A percentile compares a stretch with the other conserved stretches of the same genome.
phyloP scores from a whole-genome alignment of 495 filamentous ascomycete species.

The Aspergillus affinis region DNA sequence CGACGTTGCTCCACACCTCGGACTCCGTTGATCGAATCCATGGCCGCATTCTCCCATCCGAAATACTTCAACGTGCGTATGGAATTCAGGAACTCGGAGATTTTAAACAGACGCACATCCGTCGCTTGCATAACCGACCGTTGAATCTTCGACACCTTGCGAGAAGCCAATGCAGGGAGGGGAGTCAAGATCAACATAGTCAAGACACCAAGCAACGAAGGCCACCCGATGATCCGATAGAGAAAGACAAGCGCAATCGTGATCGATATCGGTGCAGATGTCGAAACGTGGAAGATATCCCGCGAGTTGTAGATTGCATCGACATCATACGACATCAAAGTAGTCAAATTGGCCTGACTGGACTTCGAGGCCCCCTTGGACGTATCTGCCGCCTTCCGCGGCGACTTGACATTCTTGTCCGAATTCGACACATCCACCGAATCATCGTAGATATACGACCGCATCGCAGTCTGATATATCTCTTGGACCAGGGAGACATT shows the following conservation, averaged over 20 bases:
- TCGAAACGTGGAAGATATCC: slow-evolving; percentile 38
- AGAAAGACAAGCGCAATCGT: slow-evolving; percentile 38
- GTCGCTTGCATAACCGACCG: slow-evolving; percentile 45
- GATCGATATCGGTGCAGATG: slow-evolving; percentile 37
- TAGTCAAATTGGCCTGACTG: slow-evolving; percentile 48
- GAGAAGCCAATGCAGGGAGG: slow-evolving; percentile 39
- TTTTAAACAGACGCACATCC: slow-evolving; percentile 50
- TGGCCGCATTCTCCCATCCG: slow-evolving; percentile 49
- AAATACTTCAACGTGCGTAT: slow-evolving; percentile 54
- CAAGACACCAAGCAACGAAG: slow-evolving; percentile 42
- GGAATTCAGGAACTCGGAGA: slow-evolving; percentile 48
- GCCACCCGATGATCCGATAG: slow-evolving; percentile 47
- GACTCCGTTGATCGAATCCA: slow-evolving; percentile 38
- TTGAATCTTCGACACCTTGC: slow-evolving; percentile 34
- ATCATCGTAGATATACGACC: slow-evolving; percentile 32
- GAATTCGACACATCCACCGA: slow-evolving; percentile 11
- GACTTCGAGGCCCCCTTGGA: slow-evolving; percentile 30
- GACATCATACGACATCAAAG: slow-evolving; percentile 52
- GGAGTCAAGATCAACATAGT: slow-evolving; percentile 38
- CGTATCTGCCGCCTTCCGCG: slow-evolving; percentile 7
- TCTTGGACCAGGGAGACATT: slow-evolving; percentile 50
- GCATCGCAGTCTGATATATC: slow-evolving; percentile 50
- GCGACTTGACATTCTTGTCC: slow-evolving; percentile 20
- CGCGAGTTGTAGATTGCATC: slow-evolving; percentile 43
- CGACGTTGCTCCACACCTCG: slow-evolving; percentile 45